Base-by-base conservation (phyloP, 2,329 filamentous ascomycete genomes). In the Aulographum hederae region DNA sequence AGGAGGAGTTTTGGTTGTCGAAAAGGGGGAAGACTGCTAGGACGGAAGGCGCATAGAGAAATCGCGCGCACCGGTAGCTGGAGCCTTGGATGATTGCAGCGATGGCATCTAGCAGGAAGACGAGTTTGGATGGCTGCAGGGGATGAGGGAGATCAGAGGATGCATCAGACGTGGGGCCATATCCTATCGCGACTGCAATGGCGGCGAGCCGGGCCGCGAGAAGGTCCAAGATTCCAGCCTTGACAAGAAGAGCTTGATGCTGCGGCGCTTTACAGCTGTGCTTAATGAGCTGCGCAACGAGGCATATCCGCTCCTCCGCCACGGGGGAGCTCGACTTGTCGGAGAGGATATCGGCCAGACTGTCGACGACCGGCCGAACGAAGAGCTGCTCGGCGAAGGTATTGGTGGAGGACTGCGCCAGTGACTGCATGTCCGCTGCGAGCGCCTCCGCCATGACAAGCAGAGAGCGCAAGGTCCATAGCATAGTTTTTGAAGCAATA, bases 81-180 rank as follows among this genome's bases (percentile, higher is more conserved):
- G 86, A 94, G 43, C 80, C 71, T 37, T 73, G 68, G 31, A 93
- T 68, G 30, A 94, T 77, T 28, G 73, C 67, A 14, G 73, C 67
- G 31, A 92, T 69, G 0, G 85, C 80, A 38, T 82, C 75, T 5
- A 95, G 56, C 13, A 93, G 67, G 6, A 72, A 70, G 2, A 72
- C 65, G 25, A 92, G 54, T 37, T 67, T 31, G 21, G 30, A 18
- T 13, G 36, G 34, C 21, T 26, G 33, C 15, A 30, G 5, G 13
- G 28, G 33, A 17, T 13, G 12, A 30, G 31, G 18, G 21, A 31
- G 19, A 6, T n/a, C n/a, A n/a, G n/a, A n/a, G n/a, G n/a, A n/a
- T n/a, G n/a, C n/a, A n/a, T n/a, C n/a, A n/a, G n/a, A n/a, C n/a
- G n/a, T n/a, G n/a, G n/a, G n/a, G n/a, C n/a, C n/a, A 38, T 74